phyloP scores from a whole-genome alignment of 768 basidiomycete genomes.

The Phanerodontia chrysosporium region DNA sequence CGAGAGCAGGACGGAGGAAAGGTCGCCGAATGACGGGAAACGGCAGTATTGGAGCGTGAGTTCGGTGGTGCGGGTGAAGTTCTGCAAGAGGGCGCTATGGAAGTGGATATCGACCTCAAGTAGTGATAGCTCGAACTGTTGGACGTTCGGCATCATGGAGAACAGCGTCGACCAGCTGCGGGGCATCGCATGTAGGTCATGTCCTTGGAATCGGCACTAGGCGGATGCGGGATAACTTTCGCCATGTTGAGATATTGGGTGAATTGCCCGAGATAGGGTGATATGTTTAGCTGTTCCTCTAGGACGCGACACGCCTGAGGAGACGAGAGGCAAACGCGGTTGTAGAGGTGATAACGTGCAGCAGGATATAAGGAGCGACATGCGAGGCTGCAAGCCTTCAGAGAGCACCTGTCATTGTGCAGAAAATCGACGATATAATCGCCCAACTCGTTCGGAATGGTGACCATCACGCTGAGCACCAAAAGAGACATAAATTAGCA shows the following conservation, averaged over 20 bases:
- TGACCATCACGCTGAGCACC: conserved; percentile 11
- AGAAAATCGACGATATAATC: conserved; percentile 32
- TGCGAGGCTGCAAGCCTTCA: conserved; percentile 22
- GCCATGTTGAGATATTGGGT: conserved; percentile 17
- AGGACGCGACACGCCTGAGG: conserved; percentile 7
- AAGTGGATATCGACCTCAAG: neutral
- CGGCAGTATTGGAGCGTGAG: conserved; percentile 23
- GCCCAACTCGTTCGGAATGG: conserved; percentile 31
- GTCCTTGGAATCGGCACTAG: neutral
- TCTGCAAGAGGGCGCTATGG: neutral
- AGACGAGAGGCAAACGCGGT: conserved; percentile 16
- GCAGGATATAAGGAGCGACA: conserved; percentile 27
- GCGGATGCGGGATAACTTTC: neutral
- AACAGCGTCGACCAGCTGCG: conserved; percentile 1
- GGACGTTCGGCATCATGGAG: conserved; percentile 2
- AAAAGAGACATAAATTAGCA: neutral
- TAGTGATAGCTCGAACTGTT: conserved; percentile 2
- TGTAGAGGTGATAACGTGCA: conserved; percentile 26
- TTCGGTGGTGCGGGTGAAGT: conserved; percentile 14
- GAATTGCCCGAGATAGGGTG: conserved; percentile 18
- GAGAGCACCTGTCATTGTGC: conserved; percentile 22
- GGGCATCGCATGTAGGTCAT: neutral
- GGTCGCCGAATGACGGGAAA: conserved; percentile 21
- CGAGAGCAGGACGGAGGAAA: conserved; percentile 20
- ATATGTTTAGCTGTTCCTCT: conserved; percentile 14